Evolutionary conservation across 306 rosid species (phyloP).

Genomic region (Cyamopsis tetragonoloba): DNA sequence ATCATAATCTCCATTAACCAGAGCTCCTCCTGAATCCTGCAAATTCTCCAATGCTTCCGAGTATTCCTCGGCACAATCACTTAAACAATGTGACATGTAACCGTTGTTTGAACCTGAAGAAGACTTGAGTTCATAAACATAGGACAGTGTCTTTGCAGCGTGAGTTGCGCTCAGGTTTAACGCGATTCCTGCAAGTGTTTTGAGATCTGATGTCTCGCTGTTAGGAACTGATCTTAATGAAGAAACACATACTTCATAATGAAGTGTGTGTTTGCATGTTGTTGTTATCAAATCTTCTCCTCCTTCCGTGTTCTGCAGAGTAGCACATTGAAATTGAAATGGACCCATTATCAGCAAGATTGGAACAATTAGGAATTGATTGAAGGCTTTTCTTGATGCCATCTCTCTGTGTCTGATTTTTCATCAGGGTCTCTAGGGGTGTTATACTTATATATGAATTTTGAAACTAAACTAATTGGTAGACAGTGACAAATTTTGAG

Average conservation of each 20-base stretch:
- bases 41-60: constrained; percentile 31
- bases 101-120: constrained; percentile 14
- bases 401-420: background rate
- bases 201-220: constrained; percentile 19
- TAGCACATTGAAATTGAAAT: constrained; percentile 21
- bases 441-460: background rate
- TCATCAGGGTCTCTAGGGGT: background rate
- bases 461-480: background rate
- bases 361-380: background rate
- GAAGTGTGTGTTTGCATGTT: constrained; percentile 38
- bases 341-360: constrained; percentile 14
- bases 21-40: constrained; percentile 18
- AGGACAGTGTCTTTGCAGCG: constrained; percentile 18
- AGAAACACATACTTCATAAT: constrained; percentile 24
- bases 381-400: constrained; percentile 13
- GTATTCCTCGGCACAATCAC: constrained; percentile 30
- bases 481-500: background rate
- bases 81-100: background rate
- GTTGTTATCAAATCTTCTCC: constrained; percentile 25
- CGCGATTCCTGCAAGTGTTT: constrained; percentile 29
- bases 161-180: constrained; percentile 21
- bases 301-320: background rate
- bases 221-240: constrained; percentile 34
- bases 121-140: constrained; percentile 12
- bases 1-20: constrained; percentile 24